A percentile compares a stretch with the other conserved stretches of the same genome.
These are phyloP conservation scores for Colletotrichum navitas DNA, from an alignment of 2,329 filamentous ascomycete species.

Conservation along the genomic window DNA sequence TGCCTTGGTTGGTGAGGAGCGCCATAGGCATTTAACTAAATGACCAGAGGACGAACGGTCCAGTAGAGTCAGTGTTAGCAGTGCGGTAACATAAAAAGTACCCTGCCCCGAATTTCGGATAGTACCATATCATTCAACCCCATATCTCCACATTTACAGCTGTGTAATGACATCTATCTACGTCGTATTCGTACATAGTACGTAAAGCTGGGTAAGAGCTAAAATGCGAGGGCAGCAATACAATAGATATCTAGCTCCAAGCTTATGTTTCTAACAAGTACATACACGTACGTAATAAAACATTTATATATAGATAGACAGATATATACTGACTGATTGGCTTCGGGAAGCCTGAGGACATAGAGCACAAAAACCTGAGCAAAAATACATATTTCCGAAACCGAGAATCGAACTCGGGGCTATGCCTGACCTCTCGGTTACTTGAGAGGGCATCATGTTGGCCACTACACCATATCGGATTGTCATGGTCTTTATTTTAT, in stretches of 20 bases:
- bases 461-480: conserved; percentile 40
- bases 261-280: too few relatives aligned
- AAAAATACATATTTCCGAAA: conserved; percentile 25
- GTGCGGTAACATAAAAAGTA: too few relatives aligned
- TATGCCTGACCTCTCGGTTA: conserved; percentile 23
- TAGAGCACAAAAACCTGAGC: background rate
- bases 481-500: too few relatives aligned
- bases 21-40: conserved; percentile 4
- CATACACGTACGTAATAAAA: too few relatives aligned
- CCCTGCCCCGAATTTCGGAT: background rate
- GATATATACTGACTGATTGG: too few relatives aligned
- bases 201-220: background rate
- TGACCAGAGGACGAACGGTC: background rate
- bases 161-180: background rate
- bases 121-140: background rate
- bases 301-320: too few relatives aligned
- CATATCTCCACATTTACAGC: background rate
- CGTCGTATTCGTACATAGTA: too few relatives aligned
- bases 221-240: background rate
- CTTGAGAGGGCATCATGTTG: conserved; percentile 38
- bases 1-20: background rate
- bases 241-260: background rate
- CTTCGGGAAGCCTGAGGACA: too few relatives aligned
- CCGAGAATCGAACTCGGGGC: conserved; percentile 42
- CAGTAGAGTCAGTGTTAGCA: background rate